Conservation (phyloP, 495 filamentous ascomycete genomes). For the Podospora conica region DNA sequence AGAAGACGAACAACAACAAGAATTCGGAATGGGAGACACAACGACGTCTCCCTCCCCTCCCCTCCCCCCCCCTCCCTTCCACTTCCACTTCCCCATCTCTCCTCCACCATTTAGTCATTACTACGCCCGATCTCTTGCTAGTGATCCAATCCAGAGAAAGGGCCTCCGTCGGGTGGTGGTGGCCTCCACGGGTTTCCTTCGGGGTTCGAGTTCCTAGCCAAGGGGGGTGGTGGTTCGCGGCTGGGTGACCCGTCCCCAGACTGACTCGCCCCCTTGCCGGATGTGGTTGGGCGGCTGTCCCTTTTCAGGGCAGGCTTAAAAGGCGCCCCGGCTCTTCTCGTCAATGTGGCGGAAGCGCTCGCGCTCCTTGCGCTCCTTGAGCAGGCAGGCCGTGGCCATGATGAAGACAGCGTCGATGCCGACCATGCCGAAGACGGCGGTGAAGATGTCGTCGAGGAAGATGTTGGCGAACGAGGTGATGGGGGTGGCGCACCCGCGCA, state of each 20-base stretch:
- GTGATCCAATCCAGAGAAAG: too few species aligned
- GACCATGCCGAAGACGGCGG: constrained; percentile 67
- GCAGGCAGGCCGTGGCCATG: constrained; percentile 59
- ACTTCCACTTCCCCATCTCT: neutral
- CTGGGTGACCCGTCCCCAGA: too few species aligned
- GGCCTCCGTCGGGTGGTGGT: too few species aligned
- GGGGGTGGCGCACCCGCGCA: constrained; percentile 56
- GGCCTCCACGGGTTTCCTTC: too few species aligned
- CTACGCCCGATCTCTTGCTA: neutral
- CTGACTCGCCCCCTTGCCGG: too few species aligned
- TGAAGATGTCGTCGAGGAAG: constrained; percentile 67
- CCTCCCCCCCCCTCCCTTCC: neutral
- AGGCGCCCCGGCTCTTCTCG: constrained; percentile 54
- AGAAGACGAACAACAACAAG: neutral
- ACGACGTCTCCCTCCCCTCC: neutral
- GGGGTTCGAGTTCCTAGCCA: too few species aligned
- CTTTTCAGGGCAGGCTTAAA: constrained; percentile 14
- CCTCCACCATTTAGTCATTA: neutral
- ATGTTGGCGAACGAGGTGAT: constrained; percentile 59
- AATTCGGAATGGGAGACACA: neutral
- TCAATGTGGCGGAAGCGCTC: constrained; percentile 66
- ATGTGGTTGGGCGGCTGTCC: too few species aligned
- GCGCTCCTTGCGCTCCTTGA: constrained; percentile 66
- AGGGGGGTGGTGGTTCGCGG: too few species aligned
- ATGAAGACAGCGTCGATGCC: constrained; percentile 58